These are phyloP conservation scores for Mycena rebaudengoi DNA, from an alignment of 768 basidiomycete species.

Conservation along the genomic window DNA sequence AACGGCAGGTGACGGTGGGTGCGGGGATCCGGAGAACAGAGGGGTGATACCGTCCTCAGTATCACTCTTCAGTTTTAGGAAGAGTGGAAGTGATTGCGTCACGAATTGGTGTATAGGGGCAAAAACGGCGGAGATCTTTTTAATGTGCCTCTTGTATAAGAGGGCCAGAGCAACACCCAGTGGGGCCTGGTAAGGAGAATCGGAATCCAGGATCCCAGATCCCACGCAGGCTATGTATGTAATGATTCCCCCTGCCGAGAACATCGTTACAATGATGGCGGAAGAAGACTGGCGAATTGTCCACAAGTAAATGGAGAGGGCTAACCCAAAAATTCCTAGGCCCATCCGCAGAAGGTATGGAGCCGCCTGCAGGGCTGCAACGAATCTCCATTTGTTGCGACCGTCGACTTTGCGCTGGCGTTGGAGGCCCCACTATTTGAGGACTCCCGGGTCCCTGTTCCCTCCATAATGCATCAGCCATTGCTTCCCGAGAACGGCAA, in stretches of 20 bases:
- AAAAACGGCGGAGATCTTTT: background rate
- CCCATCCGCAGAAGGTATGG: background rate
- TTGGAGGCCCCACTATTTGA: background rate
- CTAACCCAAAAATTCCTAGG: background rate
- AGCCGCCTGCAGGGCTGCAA: background rate
- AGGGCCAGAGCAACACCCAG: no score
- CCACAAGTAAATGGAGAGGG: constrained; percentile 6
- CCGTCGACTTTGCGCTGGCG: constrained; percentile 6
- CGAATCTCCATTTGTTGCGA: background rate
- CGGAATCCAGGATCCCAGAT: background rate
- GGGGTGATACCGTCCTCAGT: no score
- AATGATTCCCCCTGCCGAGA: background rate
- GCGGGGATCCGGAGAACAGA: no score
- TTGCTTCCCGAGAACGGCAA: constrained; percentile 12
- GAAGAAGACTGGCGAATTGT: background rate
- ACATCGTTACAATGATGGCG: background rate
- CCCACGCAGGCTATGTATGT: background rate
- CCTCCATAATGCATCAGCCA: constrained; percentile 12
- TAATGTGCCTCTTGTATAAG: background rate
- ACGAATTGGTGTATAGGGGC: no score
- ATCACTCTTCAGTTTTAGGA: no score
- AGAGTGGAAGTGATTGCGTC: no score
- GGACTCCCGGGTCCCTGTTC: background rate
- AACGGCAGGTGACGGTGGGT: background rate
- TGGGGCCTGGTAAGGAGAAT: constrained; percentile 14